phyloP scores from a whole-genome alignment of 805 yeast species.

The Metschnikowia sp. region DNA sequence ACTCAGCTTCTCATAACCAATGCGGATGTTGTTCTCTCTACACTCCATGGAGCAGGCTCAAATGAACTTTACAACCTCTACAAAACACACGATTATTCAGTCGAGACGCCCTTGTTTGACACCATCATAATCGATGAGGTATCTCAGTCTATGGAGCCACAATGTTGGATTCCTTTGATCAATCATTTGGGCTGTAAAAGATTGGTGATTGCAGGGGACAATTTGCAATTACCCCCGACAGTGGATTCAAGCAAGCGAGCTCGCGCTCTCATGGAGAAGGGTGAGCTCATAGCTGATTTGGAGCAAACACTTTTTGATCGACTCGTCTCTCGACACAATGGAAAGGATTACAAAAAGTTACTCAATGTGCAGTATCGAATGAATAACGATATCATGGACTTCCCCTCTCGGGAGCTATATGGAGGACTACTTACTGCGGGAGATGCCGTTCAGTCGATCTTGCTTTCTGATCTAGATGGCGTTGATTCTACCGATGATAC shows the following conservation, averaged over 20 bases:
- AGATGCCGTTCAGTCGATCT: slow-evolving; percentile 49
- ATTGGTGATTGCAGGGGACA: slow-evolving; percentile 87
- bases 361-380: slow-evolving; percentile 83
- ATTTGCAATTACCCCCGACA: slow-evolving; percentile 89
- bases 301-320: slow-evolving; percentile 80
- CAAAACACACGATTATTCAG: slow-evolving; percentile 23
- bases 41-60: slow-evolving; percentile 86
- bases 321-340: slow-evolving; percentile 45
- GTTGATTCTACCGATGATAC: slow-evolving; percentile 55
- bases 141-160: slow-evolving; percentile 90
- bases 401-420: slow-evolving; percentile 66
- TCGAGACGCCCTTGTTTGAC: slow-evolving; percentile 52
- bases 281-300: slow-evolving; percentile 43
- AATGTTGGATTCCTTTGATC: slow-evolving; percentile 91
- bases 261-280: slow-evolving; percentile 6
- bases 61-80: slow-evolving; percentile 59
- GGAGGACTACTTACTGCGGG: slow-evolving; percentile 60
- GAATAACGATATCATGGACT: slow-evolving; percentile 75
- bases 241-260: slow-evolving; percentile 50
- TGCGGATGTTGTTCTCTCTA: slow-evolving; percentile 71
- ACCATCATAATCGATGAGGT: slow-evolving; percentile 92
- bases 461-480: slow-evolving; percentile 48
- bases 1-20: slow-evolving; percentile 53
- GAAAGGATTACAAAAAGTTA: slow-evolving; percentile 49
- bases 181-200: slow-evolving; percentile 55